Conservation (phyloP, 2,329 filamentous ascomycete genomes). For the Thermoascus crustaceus region DNA sequence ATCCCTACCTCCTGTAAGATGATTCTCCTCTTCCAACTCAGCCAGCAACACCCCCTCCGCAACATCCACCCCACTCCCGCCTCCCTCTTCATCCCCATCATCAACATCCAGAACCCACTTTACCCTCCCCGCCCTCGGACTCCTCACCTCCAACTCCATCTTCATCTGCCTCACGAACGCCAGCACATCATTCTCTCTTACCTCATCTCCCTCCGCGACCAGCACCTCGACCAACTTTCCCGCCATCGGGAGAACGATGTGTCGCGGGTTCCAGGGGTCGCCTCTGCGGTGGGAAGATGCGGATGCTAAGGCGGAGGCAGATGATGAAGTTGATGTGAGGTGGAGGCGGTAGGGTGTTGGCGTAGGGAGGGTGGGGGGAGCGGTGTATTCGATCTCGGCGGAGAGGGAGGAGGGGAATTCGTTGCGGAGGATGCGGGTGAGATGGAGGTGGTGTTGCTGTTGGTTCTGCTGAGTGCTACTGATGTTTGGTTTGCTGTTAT, state of each 20-base stretch:
- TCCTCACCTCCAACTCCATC: constrained; percentile 59
- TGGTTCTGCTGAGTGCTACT: constrained; percentile 11
- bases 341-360: constrained; percentile 39
- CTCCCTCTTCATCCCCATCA: constrained; percentile 40
- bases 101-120: constrained; percentile 47
- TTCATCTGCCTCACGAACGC: constrained; percentile 60
- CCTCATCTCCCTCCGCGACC: constrained; percentile 45
- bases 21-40: constrained; percentile 42
- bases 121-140: constrained; percentile 40
- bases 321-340: constrained; percentile 39
- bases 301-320: constrained; percentile 30
- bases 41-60: constrained; percentile 47
- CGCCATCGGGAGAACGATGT: constrained; percentile 50
- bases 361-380: constrained; percentile 21
- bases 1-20: no score
- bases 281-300: constrained; percentile 43
- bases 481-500: no score
- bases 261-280: constrained; percentile 41
- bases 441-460: constrained; percentile 43
- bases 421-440: constrained; percentile 49
- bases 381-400: constrained; percentile 46
- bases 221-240: constrained; percentile 54
- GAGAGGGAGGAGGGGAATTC: constrained; percentile 51
- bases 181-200: constrained; percentile 46
- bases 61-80: constrained; percentile 49